phyloP scores from a whole-genome alignment of 129 eudicot species.

The Lactuca saligna region DNA sequence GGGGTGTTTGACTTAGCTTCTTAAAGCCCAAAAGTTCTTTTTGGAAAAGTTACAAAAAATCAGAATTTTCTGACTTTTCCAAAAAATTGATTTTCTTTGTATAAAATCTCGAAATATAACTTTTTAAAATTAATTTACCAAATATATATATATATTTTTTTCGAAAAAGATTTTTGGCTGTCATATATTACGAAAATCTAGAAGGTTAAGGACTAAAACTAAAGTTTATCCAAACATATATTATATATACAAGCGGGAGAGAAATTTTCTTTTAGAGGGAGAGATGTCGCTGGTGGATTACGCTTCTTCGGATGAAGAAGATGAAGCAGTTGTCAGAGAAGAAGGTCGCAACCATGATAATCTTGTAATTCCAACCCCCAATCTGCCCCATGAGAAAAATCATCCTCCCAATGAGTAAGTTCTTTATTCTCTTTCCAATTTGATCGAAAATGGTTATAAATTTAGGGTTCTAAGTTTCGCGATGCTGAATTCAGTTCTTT shows the following conservation, averaged over 20 bases:
- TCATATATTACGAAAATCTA: neutral
- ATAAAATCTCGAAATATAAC: no score
- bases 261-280: conserved; percentile 9
- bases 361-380: conserved; percentile 10
- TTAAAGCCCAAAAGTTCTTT: no score
- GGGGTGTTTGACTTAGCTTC: no score
- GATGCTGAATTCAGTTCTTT: neutral
- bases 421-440: conserved; percentile 2
- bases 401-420: conserved; percentile 34
- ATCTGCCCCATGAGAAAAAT: neutral
- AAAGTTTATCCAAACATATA: neutral
- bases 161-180: no score
- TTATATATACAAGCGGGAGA: neutral
- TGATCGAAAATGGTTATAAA: neutral
- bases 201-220: neutral
- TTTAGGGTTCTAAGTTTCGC: conserved; percentile 28
- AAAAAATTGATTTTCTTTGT: no score
- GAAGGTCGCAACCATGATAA: conserved; percentile 12
- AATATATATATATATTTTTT: no score
- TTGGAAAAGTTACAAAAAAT: no score
- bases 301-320: conserved; percentile 72
- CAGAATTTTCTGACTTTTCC: no score
- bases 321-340: conserved; percentile 24
- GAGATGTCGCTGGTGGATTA: conserved; percentile 84
- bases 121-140: no score